A percentile compares a stretch with the other conserved stretches of the same genome.
phyloP scores from a whole-genome alignment of 495 filamentous ascomycete genomes.

The Bombardia bombarda region DNA sequence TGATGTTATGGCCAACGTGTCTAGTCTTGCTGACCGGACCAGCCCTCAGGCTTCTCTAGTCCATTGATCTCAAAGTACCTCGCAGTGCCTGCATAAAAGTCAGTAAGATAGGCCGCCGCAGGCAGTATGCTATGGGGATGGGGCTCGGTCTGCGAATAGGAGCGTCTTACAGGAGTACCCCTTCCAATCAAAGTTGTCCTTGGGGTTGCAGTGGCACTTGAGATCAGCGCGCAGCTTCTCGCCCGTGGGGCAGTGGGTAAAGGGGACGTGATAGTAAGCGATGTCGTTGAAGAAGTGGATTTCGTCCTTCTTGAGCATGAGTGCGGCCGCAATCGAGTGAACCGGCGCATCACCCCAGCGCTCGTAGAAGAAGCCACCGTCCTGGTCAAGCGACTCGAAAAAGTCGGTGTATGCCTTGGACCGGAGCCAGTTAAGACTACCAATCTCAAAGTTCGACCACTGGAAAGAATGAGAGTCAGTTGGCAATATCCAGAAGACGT shows the following conservation, averaged over 20 bases:
- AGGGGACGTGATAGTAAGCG: constrained; percentile 97
- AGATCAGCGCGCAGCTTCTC: constrained; percentile 72
- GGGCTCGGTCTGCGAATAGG: neutral
- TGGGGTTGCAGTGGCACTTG: constrained; percentile 90
- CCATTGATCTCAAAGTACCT: constrained; percentile 76
- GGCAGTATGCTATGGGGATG: neutral
- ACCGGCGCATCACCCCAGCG: constrained; percentile 89
- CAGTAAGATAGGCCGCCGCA: constrained; percentile 7
- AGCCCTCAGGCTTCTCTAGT: constrained; percentile 73
- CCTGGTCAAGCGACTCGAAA: constrained; percentile 69
- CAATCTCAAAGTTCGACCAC: constrained; percentile 94
- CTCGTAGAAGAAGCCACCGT: constrained; percentile 91
- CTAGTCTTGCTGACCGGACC: constrained; percentile 64
- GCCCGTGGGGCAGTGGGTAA: constrained; percentile 91
- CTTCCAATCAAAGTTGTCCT: constrained; percentile 98
- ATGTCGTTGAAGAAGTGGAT: constrained; percentile 99
- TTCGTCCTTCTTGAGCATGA: constrained; percentile 83
- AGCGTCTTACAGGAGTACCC: constrained; percentile 88
- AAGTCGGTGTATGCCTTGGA: constrained; percentile 73
- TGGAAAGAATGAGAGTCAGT: constrained; percentile 24
- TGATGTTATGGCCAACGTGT: too few species aligned
- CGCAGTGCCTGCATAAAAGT: constrained; percentile 51
- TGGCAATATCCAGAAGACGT: neutral
- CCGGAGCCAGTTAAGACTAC: constrained; percentile 74
- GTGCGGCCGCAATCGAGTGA: constrained; percentile 84